These are phyloP conservation scores for Phellinidium pouzarii DNA, from an alignment of 1,284 basidiomycete genomes.

Conservation along the genomic window DNA sequence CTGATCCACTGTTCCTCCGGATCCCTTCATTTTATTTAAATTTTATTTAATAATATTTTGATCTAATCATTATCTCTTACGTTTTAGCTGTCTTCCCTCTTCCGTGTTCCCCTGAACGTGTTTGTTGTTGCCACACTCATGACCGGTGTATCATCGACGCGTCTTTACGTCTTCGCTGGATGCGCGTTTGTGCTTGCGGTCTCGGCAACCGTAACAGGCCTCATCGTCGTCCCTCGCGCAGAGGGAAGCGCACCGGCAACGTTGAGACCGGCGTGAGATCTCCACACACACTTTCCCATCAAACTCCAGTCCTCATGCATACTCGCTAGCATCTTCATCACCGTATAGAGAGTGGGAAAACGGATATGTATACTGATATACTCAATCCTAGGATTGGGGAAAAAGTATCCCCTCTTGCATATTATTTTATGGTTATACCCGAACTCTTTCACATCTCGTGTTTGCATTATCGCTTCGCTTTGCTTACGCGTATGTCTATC, in stretches of 20 bases:
- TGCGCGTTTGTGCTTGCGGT: constrained; percentile 52
- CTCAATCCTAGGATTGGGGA: neutral
- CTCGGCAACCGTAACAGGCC: constrained; percentile 53
- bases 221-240: constrained; percentile 31
- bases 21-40: neutral
- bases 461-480: neutral
- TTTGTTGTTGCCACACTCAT: constrained; percentile 68
- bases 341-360: neutral
- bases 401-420: too few relatives aligned
- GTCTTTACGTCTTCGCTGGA: constrained; percentile 52
- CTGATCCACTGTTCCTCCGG: neutral
- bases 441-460: neutral
- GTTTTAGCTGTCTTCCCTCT: constrained; percentile 55
- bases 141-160: constrained; percentile 61
- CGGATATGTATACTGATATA: neutral
- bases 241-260: constrained; percentile 11
- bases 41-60: constrained; percentile 1
- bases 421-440: too few relatives aligned
- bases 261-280: constrained; percentile 6
- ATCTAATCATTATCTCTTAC: neutral
- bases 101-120: constrained; percentile 67
- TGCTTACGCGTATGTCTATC: neutral
- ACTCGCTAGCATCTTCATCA: too few relatives aligned
- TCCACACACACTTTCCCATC: neutral
- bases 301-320: neutral